These are phyloP conservation scores for Stereocaulon alpinum DNA, from an alignment of 495 filamentous ascomycete species.

Conservation along the genomic window DNA sequence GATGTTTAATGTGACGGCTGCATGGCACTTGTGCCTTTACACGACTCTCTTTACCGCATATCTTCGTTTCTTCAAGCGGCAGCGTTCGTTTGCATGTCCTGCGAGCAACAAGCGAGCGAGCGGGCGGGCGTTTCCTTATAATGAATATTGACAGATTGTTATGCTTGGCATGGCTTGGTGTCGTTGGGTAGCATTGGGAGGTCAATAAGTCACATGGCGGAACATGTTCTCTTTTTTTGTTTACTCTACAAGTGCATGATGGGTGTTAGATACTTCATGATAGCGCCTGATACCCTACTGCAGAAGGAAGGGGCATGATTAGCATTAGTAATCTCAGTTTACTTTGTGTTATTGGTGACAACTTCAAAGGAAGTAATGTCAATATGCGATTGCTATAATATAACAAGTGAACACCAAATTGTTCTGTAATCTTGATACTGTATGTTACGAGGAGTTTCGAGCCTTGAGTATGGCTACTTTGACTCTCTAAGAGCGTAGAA, in stretches of 20 bases:
- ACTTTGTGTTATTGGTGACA: too few relatives aligned
- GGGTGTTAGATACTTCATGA: neutral
- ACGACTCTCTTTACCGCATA: neutral
- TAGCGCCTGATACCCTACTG: too few relatives aligned
- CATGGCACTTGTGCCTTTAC: neutral
- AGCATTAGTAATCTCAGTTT: too few relatives aligned
- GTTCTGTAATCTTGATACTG: too few relatives aligned
- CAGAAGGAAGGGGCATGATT: too few relatives aligned
- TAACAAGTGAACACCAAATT: too few relatives aligned
- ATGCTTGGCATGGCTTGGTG: slow-evolving; percentile 5
- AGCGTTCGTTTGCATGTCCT: slow-evolving; percentile 5
- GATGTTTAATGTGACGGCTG: neutral
- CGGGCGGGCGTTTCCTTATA: slow-evolving; percentile 12
- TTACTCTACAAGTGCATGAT: neutral
- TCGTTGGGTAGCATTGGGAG: slow-evolving; percentile 14
- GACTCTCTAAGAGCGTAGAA: too few relatives aligned
- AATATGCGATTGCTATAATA: too few relatives aligned
- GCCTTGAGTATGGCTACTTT: too few relatives aligned
- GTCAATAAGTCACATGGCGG: neutral
- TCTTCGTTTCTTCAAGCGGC: slow-evolving; percentile 3
- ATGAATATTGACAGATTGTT: neutral
- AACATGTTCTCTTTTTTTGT: neutral
- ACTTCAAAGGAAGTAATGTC: too few relatives aligned
- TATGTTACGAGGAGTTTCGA: too few relatives aligned
- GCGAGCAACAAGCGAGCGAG: neutral